Percentiles rank a stretch among this genome's conserved stretches.
phyloP scores from a whole-genome alignment of 768 basidiomycete genomes.

The Tephrocybe sp. region DNA sequence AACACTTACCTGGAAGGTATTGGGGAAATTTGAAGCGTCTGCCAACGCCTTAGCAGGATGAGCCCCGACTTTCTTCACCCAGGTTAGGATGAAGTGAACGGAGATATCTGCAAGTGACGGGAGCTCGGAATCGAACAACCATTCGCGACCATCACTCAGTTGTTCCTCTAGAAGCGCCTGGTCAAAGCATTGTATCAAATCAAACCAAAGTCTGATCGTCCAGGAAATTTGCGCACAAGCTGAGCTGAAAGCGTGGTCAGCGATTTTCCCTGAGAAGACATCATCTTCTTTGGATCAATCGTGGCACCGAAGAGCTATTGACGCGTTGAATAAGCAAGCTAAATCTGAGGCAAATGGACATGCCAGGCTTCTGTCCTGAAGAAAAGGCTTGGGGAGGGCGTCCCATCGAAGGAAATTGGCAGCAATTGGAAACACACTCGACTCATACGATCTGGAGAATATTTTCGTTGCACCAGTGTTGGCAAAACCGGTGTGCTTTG shows the following conservation, averaged over 20 bases:
- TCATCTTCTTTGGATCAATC: slow-evolving; percentile 32
- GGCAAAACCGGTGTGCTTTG: slow-evolving; percentile 36
- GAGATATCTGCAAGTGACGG: slow-evolving; percentile 54
- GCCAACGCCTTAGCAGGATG: slow-evolving; percentile 34
- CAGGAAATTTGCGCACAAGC: slow-evolving; percentile 34
- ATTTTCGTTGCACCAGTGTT: slow-evolving; percentile 50
- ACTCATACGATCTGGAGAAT: slow-evolving; percentile 44
- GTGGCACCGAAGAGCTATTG: slow-evolving; percentile 30
- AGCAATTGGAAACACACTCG: slow-evolving; percentile 42
- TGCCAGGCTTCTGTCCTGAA: slow-evolving; percentile 49
- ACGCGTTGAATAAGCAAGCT: not conserved
- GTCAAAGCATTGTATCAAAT: not conserved
- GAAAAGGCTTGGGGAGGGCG: slow-evolving; percentile 40
- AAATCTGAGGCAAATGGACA: slow-evolving; percentile 14
- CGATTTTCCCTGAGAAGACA: slow-evolving; percentile 11
- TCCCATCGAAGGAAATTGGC: slow-evolving; percentile 45
- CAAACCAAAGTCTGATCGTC: not conserved
- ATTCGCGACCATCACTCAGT: slow-evolving; percentile 51
- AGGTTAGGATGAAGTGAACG: slow-evolving; percentile 45
- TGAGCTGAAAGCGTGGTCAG: slow-evolving; percentile 44
- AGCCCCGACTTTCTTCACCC: slow-evolving; percentile 34
- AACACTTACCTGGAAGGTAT: slow-evolving; percentile 36
- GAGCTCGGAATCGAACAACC: slow-evolving; percentile 52
- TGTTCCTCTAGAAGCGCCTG: slow-evolving; percentile 38
- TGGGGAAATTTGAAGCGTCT: slow-evolving; percentile 36